Percentiles rank a stretch among this genome's conserved stretches.
phyloP scores from a whole-genome alignment of 345 rosid genomes.

The Noccaea caerulescens region DNA sequence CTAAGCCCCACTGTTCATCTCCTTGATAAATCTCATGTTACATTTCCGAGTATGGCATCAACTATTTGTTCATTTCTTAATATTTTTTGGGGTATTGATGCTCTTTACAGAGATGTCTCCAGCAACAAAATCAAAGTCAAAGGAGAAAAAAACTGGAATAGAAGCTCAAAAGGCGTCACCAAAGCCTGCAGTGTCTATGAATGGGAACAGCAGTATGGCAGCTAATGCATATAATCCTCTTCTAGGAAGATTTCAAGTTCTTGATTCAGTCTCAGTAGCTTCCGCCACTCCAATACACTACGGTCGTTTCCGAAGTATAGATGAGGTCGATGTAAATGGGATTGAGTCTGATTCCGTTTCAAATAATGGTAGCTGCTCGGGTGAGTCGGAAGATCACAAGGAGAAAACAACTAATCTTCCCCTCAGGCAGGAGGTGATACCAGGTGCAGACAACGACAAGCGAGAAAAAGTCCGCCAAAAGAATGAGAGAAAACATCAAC shows the following conservation, averaged over 20 bases:
- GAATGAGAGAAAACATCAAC: slow-evolving; percentile 92
- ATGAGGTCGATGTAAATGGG: slow-evolving; percentile 72
- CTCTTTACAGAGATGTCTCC: slow-evolving; percentile 61
- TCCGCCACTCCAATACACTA: slow-evolving; percentile 49
- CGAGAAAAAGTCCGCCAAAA: slow-evolving; percentile 87
- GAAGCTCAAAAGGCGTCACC: slow-evolving; percentile 56
- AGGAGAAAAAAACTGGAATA: slow-evolving; percentile 64
- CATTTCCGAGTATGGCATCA: not conserved
- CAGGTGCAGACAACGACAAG: slow-evolving; percentile 81
- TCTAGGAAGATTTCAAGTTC: slow-evolving; percentile 68
- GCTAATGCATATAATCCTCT: slow-evolving; percentile 74
- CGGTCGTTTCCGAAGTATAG: slow-evolving; percentile 73
- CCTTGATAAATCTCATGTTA: not conserved
- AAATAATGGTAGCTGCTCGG: slow-evolving; percentile 89
- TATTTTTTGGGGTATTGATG: slow-evolving; percentile 38
- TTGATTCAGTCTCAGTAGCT: slow-evolving; percentile 54
- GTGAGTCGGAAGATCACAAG: slow-evolving; percentile 95
- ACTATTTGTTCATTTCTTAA: slow-evolving; percentile 27
- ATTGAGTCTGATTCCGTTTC: slow-evolving; percentile 79
- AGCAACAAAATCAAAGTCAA: slow-evolving; percentile 63
- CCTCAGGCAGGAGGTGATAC: slow-evolving; percentile 57
- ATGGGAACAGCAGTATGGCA: slow-evolving; percentile 54
- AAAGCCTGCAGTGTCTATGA: slow-evolving; percentile 50
- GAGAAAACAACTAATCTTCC: slow-evolving; percentile 57
- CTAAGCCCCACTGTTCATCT: not conserved